These are phyloP conservation scores for Naganishia sp. DNA, from an alignment of 1,284 basidiomycete species.

Conservation along the genomic window DNA sequence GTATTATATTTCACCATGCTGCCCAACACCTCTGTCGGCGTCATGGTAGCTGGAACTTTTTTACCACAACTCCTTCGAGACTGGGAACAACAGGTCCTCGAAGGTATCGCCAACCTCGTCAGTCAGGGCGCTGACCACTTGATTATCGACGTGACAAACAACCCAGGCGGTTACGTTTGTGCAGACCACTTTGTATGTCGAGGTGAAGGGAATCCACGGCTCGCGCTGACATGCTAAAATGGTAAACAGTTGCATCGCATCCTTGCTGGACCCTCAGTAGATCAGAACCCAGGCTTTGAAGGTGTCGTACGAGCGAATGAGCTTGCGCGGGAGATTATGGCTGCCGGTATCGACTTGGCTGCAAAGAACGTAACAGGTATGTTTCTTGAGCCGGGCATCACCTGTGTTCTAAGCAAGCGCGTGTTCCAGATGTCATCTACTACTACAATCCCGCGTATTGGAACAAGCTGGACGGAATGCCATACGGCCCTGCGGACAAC, in stretches of 20 bases:
- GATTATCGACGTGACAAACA: constrained; percentile 64
- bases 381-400: not conserved
- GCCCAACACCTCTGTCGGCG: constrained; percentile 63
- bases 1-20: constrained; percentile 63
- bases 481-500: constrained; percentile 15
- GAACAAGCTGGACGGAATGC: constrained; percentile 9
- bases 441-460: constrained; percentile 12
- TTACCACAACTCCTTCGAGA: constrained; percentile 56
- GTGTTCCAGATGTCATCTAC: not conserved
- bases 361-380: constrained; percentile 11
- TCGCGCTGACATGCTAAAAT: not conserved
- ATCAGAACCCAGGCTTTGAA: constrained; percentile 21
- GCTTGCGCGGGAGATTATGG: constrained; percentile 15
- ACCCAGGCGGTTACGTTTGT: constrained; percentile 57
- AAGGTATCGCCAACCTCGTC: constrained; percentile 58
- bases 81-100: constrained; percentile 61
- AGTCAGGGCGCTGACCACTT: constrained; percentile 59
- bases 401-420: not conserved
- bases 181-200: constrained; percentile 12
- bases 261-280: constrained; percentile 25
- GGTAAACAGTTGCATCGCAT: constrained; percentile 11
- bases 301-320: constrained; percentile 15
- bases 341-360: constrained; percentile 16
- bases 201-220: too few species aligned
- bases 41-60: constrained; percentile 59